Evolutionary conservation across 768 basidiomycete genomes (phyloP), one percentile per base, ranked within the genome.

Genomic region (Jaapia argillacea): DNA sequence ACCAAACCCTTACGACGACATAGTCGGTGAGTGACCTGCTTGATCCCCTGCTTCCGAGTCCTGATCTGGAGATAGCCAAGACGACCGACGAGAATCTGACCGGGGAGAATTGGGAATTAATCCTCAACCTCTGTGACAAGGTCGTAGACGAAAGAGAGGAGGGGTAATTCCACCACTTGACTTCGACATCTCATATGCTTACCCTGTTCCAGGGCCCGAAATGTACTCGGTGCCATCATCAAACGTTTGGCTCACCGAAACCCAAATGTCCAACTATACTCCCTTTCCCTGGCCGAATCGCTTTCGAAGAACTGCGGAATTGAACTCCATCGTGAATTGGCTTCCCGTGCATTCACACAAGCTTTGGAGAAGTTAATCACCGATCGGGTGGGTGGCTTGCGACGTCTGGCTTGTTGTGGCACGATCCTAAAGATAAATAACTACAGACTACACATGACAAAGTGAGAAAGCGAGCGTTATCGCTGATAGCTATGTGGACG

Each of bases 11-110:
- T 96, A 93, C 63, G 93, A 97, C 57, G 92, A 94, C 42, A 75
- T 92, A 45, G 87, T 96, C 61, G 76, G 92, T 92, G 51, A 59
- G 87, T 24, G 35, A 35, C 37, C 16, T 23, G 27, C 31, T 26
- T 33, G 20, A n/a, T 43, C 28, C 23, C 36, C 13, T n/a, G 6
- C 7, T 39, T 27, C 42, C 26, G n/a, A n/a, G n/a, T n/a, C n/a
- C n/a, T n/a, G n/a, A n/a, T n/a, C n/a, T n/a, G n/a, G n/a, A n/a
- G n/a, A 20, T 62, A 96, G 93, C 64, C 54, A 94, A 96, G 66
- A 86, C 94, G 25, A 99, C 96, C n/a, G 90, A 93, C 60, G 96
- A 98, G 75, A 92, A 91, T 60, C 69, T 93, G 46, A 93, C 93
- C 1, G 71, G 74, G 44, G 94, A 96, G 66, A 88, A 96, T 62